Percentiles rank a stretch among this genome's conserved stretches.
Conservation (phyloP, 2,329 filamentous ascomycete genomes). For the Lachnellula suecica region DNA sequence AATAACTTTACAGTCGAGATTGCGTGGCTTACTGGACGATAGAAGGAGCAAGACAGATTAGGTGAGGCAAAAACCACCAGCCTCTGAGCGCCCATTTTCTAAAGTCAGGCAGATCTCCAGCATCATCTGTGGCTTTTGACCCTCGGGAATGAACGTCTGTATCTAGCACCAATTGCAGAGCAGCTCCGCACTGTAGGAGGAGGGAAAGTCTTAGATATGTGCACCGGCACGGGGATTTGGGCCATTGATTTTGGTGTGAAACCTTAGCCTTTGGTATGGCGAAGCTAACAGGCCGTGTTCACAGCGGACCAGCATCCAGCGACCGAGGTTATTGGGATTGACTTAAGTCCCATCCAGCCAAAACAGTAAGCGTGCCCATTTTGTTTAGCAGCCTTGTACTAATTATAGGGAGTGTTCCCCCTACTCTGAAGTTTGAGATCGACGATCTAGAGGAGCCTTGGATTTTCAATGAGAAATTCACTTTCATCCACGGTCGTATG, state of each 20-base stretch:
- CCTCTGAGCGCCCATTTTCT: no score
- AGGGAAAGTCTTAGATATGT: slow-evolving; percentile 25
- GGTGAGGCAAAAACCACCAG: no score
- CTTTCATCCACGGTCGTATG: slow-evolving; percentile 15
- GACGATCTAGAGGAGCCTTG: slow-evolving; percentile 47
- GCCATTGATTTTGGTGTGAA: slow-evolving; percentile 12
- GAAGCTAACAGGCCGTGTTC: slow-evolving; percentile 3
- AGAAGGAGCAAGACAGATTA: no score
- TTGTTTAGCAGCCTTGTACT: no score
- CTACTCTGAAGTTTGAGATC: slow-evolving; percentile 50
- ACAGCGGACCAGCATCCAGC: no score
- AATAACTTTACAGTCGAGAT: no score
- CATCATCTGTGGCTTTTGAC: slow-evolving; percentile 17
- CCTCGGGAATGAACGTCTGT: slow-evolving; percentile 12
- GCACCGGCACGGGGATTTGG: slow-evolving; percentile 34
- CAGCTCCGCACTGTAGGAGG: slow-evolving; percentile 22
- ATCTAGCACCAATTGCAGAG: slow-evolving; percentile 11
- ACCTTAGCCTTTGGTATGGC: slow-evolving; percentile 7
- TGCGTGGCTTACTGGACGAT: no score
- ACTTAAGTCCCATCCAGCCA: slow-evolving; percentile 13
- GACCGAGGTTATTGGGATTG: no score
- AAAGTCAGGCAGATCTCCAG: slow-evolving; percentile 14
- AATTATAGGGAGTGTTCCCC: no score
- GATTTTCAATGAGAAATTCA: slow-evolving; percentile 10
- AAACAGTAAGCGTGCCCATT: no score